Conservation (phyloP, 768 basidiomycete species). For the Lactifluus volemus region DNA sequence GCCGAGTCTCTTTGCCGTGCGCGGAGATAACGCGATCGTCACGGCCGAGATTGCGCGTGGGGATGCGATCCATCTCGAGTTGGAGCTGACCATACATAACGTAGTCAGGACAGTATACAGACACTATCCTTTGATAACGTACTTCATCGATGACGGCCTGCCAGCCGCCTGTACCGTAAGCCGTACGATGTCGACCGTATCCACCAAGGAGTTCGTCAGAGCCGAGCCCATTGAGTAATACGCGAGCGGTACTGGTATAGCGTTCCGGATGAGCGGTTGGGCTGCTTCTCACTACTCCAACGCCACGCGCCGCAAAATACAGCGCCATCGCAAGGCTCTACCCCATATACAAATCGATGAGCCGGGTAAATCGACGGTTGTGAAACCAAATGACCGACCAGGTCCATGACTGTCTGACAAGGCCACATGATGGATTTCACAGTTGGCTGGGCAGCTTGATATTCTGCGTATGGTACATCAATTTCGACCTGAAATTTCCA, state of each 20-base stretch:
- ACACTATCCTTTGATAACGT: not conserved
- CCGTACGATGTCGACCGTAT: conserved; percentile 81
- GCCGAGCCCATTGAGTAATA: conserved; percentile 85
- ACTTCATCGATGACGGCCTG: conserved; percentile 75
- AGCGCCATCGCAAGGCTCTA: conserved; percentile 89
- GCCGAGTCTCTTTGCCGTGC: conserved; percentile 86
- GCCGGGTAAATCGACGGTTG: not conserved
- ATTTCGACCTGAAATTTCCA: conserved; percentile 56
- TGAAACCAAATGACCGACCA: conserved; percentile 42
- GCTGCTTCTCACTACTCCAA: conserved; percentile 44
- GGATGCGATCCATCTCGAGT: conserved; percentile 80
- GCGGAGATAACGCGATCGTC: conserved; percentile 92
- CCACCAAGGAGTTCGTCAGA: conserved; percentile 95
- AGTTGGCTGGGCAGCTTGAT: conserved; percentile 40
- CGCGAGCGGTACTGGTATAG: conserved; percentile 70
- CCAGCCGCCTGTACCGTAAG: conserved; percentile 64
- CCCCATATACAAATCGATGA: not conserved
- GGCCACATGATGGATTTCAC: conserved; percentile 76
- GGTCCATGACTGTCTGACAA: conserved; percentile 79
- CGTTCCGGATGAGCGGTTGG: conserved; percentile 31
- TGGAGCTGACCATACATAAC: conserved; percentile 53
- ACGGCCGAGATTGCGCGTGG: conserved; percentile 81
- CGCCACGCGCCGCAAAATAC: conserved; percentile 84
- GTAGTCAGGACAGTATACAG: not conserved
- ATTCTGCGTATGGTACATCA: conserved; percentile 79